These are phyloP conservation scores for Neoscytalidium dimidiatum DNA, from an alignment of 2,329 filamentous ascomycete genomes.

Conservation along the genomic window DNA sequence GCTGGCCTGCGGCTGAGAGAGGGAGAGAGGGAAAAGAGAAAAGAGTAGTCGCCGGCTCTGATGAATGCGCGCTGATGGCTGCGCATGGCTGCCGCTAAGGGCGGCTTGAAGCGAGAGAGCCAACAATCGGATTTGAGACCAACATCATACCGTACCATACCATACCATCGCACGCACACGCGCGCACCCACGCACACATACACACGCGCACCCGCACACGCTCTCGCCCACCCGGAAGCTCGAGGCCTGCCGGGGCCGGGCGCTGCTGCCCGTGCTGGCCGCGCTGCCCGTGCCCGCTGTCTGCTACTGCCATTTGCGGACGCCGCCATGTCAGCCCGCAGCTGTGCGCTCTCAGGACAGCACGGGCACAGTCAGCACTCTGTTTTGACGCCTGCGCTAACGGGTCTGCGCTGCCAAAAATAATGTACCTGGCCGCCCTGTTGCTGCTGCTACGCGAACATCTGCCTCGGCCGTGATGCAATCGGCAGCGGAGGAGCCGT, in stretches of 20 bases:
- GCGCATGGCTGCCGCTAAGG: background rate
- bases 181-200: background rate
- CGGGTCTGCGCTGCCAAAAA: conserved; percentile 14
- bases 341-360: background rate
- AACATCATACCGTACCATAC: background rate
- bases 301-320: conserved; percentile 3
- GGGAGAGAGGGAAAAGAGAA: too few relatives aligned
- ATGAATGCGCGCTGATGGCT: background rate
- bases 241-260: too few relatives aligned
- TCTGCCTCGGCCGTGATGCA: conserved; percentile 6
- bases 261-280: background rate
- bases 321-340: conserved; percentile 6
- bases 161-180: background rate
- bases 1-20: background rate
- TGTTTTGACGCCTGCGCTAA: conserved; percentile 19
- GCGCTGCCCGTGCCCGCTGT: too few relatives aligned
- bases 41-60: too few relatives aligned
- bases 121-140: background rate
- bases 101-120: conserved; percentile 7
- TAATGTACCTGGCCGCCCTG: conserved; percentile 4
- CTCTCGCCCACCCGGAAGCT: too few relatives aligned
- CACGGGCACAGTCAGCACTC: conserved; percentile 18
- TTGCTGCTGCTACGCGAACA: background rate
- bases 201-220: background rate
- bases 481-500: background rate